These are phyloP conservation scores for Aspergillus intermedius DNA, from an alignment of 2,329 filamentous ascomycete species.

Conservation along the genomic window DNA sequence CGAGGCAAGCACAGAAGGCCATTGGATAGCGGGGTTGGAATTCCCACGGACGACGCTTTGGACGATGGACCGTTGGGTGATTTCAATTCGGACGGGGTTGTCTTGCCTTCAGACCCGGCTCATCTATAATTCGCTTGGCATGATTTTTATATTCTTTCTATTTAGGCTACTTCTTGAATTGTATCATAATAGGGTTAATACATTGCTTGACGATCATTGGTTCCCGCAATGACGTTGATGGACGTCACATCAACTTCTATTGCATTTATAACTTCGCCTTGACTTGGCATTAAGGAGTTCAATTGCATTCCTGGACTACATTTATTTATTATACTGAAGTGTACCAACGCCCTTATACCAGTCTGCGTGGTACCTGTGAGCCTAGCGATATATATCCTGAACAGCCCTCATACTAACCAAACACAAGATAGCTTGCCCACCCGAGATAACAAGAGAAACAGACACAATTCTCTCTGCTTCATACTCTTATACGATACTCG, in stretches of 20 bases:
- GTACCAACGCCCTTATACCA: too few relatives aligned
- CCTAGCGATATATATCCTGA: too few relatives aligned
- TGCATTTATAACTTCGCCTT: not conserved
- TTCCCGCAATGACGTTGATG: slow-evolving; percentile 9
- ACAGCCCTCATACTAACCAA: too few relatives aligned
- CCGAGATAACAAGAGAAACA: not conserved
- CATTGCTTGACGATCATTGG: not conserved
- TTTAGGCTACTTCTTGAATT: not conserved
- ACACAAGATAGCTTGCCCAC: not conserved
- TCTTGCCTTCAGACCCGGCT: slow-evolving; percentile 20
- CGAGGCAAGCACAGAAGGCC: slow-evolving; percentile 32
- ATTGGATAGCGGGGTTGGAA: slow-evolving; percentile 37
- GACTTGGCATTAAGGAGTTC: not conserved
- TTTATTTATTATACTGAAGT: too few relatives aligned
- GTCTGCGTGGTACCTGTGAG: too few relatives aligned
- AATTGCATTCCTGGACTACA: not conserved
- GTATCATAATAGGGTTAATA: slow-evolving; percentile 1
- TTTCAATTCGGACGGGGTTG: slow-evolving; percentile 7
- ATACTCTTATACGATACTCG: not conserved
- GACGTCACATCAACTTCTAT: slow-evolving; percentile 4
- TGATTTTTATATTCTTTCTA: not conserved
- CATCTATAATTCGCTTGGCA: slow-evolving; percentile 11
- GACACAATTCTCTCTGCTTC: not conserved
- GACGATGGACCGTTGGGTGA: slow-evolving; percentile 21
- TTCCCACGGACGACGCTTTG: slow-evolving; percentile 20